Base-by-base conservation (phyloP, 441 rosid species). In the Geranium incanum region DNA sequence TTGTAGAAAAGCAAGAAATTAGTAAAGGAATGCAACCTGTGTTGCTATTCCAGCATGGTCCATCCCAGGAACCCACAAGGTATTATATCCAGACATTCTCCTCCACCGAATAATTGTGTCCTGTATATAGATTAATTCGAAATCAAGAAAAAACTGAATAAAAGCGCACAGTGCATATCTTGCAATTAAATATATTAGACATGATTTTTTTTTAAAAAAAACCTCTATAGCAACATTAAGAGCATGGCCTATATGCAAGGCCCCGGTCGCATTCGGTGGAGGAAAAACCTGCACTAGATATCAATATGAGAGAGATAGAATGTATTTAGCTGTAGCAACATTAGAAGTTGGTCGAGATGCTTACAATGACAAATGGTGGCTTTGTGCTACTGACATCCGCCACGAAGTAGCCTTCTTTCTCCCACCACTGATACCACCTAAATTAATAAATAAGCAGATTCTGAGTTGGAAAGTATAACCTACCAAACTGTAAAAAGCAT, bases 11-110 rank as follows among this genome's bases (percentile, higher is more conserved):
- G 16, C 48, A 67, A 72, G 8, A 38, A 38, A 13, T 11, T 68
- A 11, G 16, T 39, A 71, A 75, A 43, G 12, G 50, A 72, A 60
- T 4, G n/a, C 43, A 68, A 90, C 96, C 89, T 88, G 99, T 66
- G 97, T 95, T 71, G 99, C 95, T 80, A 95, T 95, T 77, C 97
- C 97, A 70, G 97, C 99, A 80, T 95, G 99, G 74, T 95, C 97
- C 76, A 88, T 81, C 18, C 97, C 97, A 28, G 99, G 97, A 36
- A 95, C 94, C 99, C 99, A 92, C 78, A 92, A 75, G 67, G 97
- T 71, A 85, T 95, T 95, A 77, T 79, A 90, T 16, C 99, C 97
- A 41, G 93, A 90, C 99, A 95, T 95, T 87, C 97, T 85, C 84
- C 82, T 85, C 83, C 86, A 89, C 6, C 97, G 95, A 73, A 92